A percentile compares a stretch with the other conserved stretches of the same genome.
These are phyloP conservation scores for Rhodomyrtus tomentosa DNA, from an alignment of 345 rosid species.

Conservation along the genomic window DNA sequence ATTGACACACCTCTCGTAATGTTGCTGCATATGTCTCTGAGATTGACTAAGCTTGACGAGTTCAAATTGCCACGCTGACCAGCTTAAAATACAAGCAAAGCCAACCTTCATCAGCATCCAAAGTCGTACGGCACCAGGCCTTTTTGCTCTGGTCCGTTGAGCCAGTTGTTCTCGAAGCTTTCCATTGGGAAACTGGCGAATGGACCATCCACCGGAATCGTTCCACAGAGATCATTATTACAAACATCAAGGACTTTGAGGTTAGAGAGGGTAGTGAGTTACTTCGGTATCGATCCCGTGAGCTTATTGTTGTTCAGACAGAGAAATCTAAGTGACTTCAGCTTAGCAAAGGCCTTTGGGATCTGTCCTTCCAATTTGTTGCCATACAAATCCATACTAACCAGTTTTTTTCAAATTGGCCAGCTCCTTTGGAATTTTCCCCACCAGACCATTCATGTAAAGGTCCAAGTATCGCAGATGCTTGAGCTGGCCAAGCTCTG, in stretches of 20 bases:
- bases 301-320: conserved; percentile 62
- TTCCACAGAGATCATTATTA: conserved; percentile 60
- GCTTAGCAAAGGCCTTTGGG: conserved; percentile 48
- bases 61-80: not conserved
- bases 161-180: conserved; percentile 44
- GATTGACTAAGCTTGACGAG: not conserved
- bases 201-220: conserved; percentile 68
- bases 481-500: conserved; percentile 50
- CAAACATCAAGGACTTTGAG: conserved; percentile 58
- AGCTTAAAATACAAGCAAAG: not conserved
- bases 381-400: conserved; percentile 49
- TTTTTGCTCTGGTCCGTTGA: conserved; percentile 64
- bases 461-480: conserved; percentile 68
- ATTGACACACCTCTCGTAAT: not conserved
- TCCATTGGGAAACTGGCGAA: conserved; percentile 41
- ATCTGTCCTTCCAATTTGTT: conserved; percentile 48
- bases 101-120: conserved; percentile 43
- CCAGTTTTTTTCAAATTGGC: conserved; percentile 44
- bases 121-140: conserved; percentile 61
- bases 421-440: conserved; percentile 45
- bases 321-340: conserved; percentile 56
- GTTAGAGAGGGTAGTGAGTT: conserved; percentile 38
- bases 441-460: conserved; percentile 34
- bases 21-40: not conserved
- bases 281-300: conserved; percentile 51